Conservation (phyloP, 2,329 filamentous ascomycete genomes). For the Immersiporthe knoxdaviesiana region DNA sequence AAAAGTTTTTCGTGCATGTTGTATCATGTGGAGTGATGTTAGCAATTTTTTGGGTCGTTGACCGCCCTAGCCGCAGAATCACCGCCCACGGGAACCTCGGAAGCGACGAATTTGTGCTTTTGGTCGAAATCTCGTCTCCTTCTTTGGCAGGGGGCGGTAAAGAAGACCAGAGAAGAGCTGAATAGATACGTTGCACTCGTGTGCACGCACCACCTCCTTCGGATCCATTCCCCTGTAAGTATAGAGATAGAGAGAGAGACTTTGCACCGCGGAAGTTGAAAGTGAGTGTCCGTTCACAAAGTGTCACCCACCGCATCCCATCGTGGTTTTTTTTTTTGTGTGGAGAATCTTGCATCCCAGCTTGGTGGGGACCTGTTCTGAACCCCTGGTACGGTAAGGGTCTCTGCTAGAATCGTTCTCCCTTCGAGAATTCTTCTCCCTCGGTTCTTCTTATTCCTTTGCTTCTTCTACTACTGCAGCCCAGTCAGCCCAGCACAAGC, state of each 20-base stretch:
- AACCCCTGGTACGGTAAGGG: no score
- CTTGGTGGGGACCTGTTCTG: no score
- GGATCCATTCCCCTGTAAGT: neutral
- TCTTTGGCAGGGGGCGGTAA: neutral
- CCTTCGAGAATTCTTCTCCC: neutral
- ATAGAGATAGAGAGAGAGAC: neutral
- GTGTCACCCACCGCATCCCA: neutral
- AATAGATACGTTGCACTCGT: neutral
- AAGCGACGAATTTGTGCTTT: neutral
- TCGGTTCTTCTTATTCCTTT: neutral
- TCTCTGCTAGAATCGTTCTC: neutral
- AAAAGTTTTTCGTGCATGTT: neutral
- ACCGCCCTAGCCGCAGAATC: neutral
- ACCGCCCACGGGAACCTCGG: neutral
- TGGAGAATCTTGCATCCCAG: neutral
- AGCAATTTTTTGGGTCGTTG: neutral
- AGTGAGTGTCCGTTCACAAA: neutral
- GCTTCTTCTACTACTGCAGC: neutral
- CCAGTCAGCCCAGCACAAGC: neutral
- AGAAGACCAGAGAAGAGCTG: neutral
- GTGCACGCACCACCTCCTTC: neutral
- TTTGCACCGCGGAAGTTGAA: neutral
- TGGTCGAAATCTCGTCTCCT: neutral
- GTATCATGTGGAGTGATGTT: neutral
- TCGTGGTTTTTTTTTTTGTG: neutral